Conservation (phyloP, 2,329 filamentous ascomycete species). For the Chrysoporthe austroafricana region DNA sequence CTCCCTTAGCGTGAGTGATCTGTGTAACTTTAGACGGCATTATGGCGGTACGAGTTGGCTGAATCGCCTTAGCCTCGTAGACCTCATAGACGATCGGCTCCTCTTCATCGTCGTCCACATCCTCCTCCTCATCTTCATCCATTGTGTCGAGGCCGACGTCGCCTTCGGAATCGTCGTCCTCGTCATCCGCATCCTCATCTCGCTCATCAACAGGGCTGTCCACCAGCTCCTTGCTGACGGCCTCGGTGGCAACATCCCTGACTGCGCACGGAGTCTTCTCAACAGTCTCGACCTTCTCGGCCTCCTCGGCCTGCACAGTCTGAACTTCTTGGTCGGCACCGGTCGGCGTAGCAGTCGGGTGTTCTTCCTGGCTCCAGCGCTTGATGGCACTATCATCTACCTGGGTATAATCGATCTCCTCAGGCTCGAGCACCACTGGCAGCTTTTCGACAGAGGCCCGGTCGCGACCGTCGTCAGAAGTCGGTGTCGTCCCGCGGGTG, state of each 20-base stretch:
- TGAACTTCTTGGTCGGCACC: constrained; percentile 12
- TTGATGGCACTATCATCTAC: constrained; percentile 57
- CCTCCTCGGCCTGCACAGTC: not conserved
- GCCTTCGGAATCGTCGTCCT: constrained; percentile 37
- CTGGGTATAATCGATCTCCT: constrained; percentile 64
- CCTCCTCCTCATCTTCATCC: constrained; percentile 42
- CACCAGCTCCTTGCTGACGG: constrained; percentile 19
- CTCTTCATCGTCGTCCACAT: constrained; percentile 57
- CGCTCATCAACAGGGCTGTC: constrained; percentile 34
- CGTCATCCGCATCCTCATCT: constrained; percentile 39
- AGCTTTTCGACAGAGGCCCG: constrained; percentile 47
- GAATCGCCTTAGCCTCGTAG: constrained; percentile 51
- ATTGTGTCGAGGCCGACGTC: constrained; percentile 25
- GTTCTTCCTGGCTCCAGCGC: constrained; percentile 43
- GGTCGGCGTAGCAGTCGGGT: constrained; percentile 18
- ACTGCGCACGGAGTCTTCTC: not conserved
- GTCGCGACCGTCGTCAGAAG: constrained; percentile 51
- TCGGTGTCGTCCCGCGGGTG: constrained; percentile 27
- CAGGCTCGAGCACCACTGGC: constrained; percentile 44
- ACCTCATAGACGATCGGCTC: constrained; percentile 73
- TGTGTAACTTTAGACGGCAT: constrained; percentile 68
- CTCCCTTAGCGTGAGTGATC: constrained; percentile 72
- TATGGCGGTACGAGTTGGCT: constrained; percentile 61
- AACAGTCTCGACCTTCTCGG: not conserved
- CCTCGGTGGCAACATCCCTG: constrained; percentile 5